Evolutionary conservation across 2,329 filamentous ascomycete species (phyloP).

Genomic region (Phyllosticta capitalensis): DNA sequence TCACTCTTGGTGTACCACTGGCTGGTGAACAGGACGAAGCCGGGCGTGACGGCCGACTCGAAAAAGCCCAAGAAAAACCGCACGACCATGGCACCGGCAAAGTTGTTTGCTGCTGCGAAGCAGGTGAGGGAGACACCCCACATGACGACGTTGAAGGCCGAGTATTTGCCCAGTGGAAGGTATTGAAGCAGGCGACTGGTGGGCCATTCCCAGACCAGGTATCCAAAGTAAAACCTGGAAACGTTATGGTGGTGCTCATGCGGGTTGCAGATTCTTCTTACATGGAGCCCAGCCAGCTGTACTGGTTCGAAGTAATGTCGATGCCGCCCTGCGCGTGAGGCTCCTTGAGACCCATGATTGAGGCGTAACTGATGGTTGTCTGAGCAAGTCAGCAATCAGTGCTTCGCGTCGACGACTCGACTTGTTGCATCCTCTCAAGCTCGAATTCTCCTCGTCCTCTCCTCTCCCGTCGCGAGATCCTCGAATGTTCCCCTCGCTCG

Average conservation of each 20-base stretch:
- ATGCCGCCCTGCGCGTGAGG: slow-evolving; percentile 31
- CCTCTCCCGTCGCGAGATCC: no score
- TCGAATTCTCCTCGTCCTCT: neutral
- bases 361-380: slow-evolving; percentile 44
- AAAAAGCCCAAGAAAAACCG: slow-evolving; percentile 61
- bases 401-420: no score
- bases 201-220: slow-evolving; percentile 55
- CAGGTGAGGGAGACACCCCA: slow-evolving; percentile 54
- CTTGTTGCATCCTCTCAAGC: no score
- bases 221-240: slow-evolving; percentile 40
- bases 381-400: neutral
- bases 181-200: slow-evolving; percentile 55
- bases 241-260: neutral
- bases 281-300: slow-evolving; percentile 42
- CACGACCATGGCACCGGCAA: slow-evolving; percentile 52
- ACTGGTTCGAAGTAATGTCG: slow-evolving; percentile 39
- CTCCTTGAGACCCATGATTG: slow-evolving; percentile 40
- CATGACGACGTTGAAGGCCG: slow-evolving; percentile 52
- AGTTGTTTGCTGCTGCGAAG: slow-evolving; percentile 54
- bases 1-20: slow-evolving; percentile 67
- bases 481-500: no score
- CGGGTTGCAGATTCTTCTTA: neutral
- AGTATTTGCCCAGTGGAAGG: slow-evolving; percentile 58
- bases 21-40: slow-evolving; percentile 57
- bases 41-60: slow-evolving; percentile 59